Conservation (phyloP, 257 asterid species). For the Lithospermum erythrorhizon region DNA sequence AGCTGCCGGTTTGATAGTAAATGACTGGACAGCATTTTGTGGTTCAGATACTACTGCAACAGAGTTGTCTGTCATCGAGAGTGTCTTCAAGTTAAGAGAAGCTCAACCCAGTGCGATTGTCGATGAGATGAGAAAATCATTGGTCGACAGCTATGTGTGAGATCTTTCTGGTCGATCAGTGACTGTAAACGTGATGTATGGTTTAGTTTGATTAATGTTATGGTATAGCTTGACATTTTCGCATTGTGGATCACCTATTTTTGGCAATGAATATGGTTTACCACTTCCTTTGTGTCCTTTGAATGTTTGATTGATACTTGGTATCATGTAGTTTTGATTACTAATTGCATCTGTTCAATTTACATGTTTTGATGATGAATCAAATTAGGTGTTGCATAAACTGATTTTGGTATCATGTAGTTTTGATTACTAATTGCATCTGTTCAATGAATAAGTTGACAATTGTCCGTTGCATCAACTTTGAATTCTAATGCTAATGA, state of each 20-base stretch:
- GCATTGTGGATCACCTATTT: neutral
- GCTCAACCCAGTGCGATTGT: conserved; percentile 79
- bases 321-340: neutral
- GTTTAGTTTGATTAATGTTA: neutral
- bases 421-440: too few relatives aligned
- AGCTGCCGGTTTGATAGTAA: conserved; percentile 67
- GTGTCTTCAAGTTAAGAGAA: conserved; percentile 74
- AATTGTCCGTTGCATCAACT: too few relatives aligned
- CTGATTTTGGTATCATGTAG: too few relatives aligned
- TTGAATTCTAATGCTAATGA: too few relatives aligned
- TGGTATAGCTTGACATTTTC: too few relatives aligned
- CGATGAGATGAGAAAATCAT: conserved; percentile 77
- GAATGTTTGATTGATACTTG: neutral
- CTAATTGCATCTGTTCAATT: neutral
- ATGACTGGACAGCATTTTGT: conserved; percentile 90
- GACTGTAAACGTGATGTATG: neutral
- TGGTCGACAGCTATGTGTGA: conserved; percentile 66
- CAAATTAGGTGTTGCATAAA: too few relatives aligned
- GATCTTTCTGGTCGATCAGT: neutral
- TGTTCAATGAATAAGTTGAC: too few relatives aligned
- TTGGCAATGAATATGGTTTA: neutral
- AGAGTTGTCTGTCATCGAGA: conserved; percentile 70
- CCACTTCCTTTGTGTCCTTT: neutral
- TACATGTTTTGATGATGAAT: too few relatives aligned
- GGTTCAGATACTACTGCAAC: conserved; percentile 97